Conservation (phyloP, 2,329 filamentous ascomycete species). For the Knoxdaviesia proteae region DNA sequence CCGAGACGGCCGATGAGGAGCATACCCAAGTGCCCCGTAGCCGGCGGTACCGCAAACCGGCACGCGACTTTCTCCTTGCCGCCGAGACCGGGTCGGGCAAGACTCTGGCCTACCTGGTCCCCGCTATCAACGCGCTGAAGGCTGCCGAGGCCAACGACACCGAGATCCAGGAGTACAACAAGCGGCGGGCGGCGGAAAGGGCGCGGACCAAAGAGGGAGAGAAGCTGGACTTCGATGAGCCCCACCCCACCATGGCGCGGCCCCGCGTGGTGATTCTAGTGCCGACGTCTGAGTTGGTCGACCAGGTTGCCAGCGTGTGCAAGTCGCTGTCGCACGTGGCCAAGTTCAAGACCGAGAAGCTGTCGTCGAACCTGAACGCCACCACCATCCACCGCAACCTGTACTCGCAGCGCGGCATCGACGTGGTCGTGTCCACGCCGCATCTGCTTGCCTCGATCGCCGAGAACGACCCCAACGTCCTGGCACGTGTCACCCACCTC, state of each 20-base stretch:
- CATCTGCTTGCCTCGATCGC: constrained; percentile 78
- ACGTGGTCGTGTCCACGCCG: constrained; percentile 72
- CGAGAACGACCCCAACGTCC: constrained; percentile 72
- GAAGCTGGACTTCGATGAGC: constrained; percentile 45
- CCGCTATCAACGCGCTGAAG: constrained; percentile 71
- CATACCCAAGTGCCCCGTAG: too few species aligned
- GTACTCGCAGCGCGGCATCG: constrained; percentile 63
- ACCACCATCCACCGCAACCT: constrained; percentile 68
- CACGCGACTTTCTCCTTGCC: constrained; percentile 54
- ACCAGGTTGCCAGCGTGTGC: constrained; percentile 62
- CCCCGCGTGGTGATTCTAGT: constrained; percentile 74
- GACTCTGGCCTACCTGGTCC: constrained; percentile 79
- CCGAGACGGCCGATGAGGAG: constrained; percentile 4
- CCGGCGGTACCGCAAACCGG: constrained; percentile 9
- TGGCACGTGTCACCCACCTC: constrained; percentile 76
- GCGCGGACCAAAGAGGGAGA: constrained; percentile 31
- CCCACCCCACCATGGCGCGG: constrained; percentile 53
- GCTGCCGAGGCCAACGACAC: constrained; percentile 42
- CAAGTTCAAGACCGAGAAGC: constrained; percentile 69
- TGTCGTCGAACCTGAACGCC: constrained; percentile 58
- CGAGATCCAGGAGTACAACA: constrained; percentile 34
- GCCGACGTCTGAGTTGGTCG: constrained; percentile 78
- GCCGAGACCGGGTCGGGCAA: constrained; percentile 96
- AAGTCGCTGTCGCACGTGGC: constrained; percentile 67
- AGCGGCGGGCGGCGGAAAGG: constrained; percentile 32